Percentiles rank a stretch among this genome's conserved stretches.
Evolutionary conservation across 2,329 filamentous ascomycete genomes (phyloP).

Genomic region (Chaetomium globosum): DNA sequence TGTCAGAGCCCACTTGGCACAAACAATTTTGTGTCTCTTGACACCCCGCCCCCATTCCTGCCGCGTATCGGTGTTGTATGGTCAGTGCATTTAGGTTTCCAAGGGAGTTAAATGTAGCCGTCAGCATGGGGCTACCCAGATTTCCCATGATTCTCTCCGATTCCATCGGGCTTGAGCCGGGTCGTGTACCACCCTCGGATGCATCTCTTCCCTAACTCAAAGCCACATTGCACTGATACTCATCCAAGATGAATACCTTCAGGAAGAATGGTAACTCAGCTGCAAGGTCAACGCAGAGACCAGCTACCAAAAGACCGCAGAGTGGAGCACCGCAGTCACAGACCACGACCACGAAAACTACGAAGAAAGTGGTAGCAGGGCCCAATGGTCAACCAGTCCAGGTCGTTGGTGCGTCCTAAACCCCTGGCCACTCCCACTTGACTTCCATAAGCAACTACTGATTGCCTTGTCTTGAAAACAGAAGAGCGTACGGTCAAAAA

Average conservation of each 20-base stretch:
- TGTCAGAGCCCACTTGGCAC: not conserved
- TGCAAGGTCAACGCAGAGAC: not conserved
- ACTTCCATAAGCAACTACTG: not conserved
- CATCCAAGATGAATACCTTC: not conserved
- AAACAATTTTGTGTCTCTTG: not conserved
- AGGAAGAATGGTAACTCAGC: not conserved
- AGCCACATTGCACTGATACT: not conserved
- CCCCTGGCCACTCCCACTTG: not conserved
- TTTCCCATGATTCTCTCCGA: not conserved
- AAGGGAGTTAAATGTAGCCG: not conserved
- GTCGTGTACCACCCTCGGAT: not conserved
- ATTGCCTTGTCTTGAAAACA: not conserved
- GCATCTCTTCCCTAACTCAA: not conserved
- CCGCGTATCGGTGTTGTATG: not conserved
- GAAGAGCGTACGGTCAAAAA: constrained; percentile 12
- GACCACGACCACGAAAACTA: not conserved
- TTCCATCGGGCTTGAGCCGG: not conserved
- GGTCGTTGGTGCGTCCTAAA: constrained; percentile 1
- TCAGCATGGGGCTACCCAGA: not conserved
- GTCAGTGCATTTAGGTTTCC: not conserved
- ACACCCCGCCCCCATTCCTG: not conserved
- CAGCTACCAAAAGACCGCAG: not conserved
- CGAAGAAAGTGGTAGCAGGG: not conserved
- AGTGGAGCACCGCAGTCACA: not conserved
- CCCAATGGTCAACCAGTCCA: not conserved